phyloP scores from a whole-genome alignment of 2,329 filamentous ascomycete species.

The Aspergillus floridensis region DNA sequence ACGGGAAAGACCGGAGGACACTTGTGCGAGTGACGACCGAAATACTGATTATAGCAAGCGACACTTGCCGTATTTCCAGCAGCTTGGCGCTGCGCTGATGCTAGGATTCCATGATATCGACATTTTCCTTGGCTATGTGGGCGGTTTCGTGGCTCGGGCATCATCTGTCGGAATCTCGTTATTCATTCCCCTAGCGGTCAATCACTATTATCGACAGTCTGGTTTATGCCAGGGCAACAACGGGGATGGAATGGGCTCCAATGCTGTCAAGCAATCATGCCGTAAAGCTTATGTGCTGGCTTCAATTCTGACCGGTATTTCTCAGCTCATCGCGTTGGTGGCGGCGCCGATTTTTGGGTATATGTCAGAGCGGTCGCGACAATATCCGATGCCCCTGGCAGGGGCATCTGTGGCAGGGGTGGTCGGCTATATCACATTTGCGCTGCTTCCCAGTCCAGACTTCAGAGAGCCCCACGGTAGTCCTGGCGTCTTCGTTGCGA shows the following conservation, averaged over 20 bases:
- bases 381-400: constrained; percentile 71
- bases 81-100: constrained; percentile 62
- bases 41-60: constrained; percentile 5
- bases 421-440: constrained; percentile 73
- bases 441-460: constrained; percentile 73
- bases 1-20: background rate
- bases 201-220: constrained; percentile 79
- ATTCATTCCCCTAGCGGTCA: constrained; percentile 90
- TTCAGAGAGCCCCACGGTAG: constrained; percentile 67
- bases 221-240: constrained; percentile 66
- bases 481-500: constrained; percentile 69
- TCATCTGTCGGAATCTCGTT: constrained; percentile 93
- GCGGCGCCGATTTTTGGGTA: constrained; percentile 87
- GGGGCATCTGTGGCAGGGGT: constrained; percentile 71
- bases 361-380: constrained; percentile 65
- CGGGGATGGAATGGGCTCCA: constrained; percentile 29
- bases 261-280: constrained; percentile 80
- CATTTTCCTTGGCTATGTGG: constrained; percentile 84
- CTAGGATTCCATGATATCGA: constrained; percentile 72
- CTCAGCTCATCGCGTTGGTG: constrained; percentile 80
- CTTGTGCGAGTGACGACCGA: background rate
- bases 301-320: constrained; percentile 81
- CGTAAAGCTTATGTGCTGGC: constrained; percentile 83
- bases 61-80: constrained; percentile 44
- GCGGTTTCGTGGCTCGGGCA: constrained; percentile 90